phyloP scores from a whole-genome alignment of 169 alveolate species.

The Plasmodium ovale region DNA sequence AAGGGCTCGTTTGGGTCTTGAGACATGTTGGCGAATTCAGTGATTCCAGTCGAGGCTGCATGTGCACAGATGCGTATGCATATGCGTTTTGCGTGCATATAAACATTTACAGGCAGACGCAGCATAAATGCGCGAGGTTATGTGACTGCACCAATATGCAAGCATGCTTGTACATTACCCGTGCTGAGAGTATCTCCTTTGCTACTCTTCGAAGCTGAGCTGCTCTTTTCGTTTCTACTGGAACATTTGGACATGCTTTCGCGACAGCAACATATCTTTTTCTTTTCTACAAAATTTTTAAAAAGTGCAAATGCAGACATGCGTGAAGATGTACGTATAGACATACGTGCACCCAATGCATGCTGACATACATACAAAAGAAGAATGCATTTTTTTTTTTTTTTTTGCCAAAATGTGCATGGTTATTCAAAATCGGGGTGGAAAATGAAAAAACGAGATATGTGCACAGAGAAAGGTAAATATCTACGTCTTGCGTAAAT shows the following conservation, averaged over 20 bases:
- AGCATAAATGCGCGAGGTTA: neutral
- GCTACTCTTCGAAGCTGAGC: constrained; percentile 16
- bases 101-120: neutral
- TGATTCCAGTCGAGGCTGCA: constrained; percentile 71
- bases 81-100: neutral
- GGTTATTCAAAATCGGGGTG: too few relatives aligned
- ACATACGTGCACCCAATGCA: too few relatives aligned
- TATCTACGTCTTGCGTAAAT: too few relatives aligned
- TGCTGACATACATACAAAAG: too few relatives aligned
- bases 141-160: neutral
- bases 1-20: constrained; percentile 50
- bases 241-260: constrained; percentile 49
- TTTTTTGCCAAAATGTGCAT: too few relatives aligned
- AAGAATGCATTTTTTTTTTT: too few relatives aligned
- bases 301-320: neutral
- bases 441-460: too few relatives aligned
- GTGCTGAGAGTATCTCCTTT: constrained; percentile 52
- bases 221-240: constrained; percentile 26
- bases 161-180: constrained; percentile 1
- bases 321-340: constrained; percentile 1
- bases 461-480: too few relatives aligned
- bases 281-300: constrained; percentile 15
- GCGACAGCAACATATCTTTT: constrained; percentile 37
- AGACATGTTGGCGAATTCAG: constrained; percentile 34
- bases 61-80: neutral